Evolutionary conservation across 2,329 filamentous ascomycete genomes (phyloP).

Genomic region (Lachnellula suecica): DNA sequence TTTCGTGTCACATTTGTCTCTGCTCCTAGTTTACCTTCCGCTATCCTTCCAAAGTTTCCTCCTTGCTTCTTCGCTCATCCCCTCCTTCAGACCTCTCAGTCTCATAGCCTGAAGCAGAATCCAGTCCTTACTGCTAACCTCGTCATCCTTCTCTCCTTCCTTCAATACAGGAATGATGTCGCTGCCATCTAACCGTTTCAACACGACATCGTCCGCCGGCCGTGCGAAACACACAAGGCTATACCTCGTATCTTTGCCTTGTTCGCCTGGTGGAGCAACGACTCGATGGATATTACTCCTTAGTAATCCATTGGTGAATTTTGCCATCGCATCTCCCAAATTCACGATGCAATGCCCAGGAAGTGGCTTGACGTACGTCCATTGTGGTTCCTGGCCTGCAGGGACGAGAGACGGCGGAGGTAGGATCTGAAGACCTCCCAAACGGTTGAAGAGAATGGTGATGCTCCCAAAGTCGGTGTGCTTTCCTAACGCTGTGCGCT

Average conservation of each 20-base stretch:
- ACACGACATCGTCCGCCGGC: slow-evolving; percentile 45
- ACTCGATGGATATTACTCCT: slow-evolving; percentile 36
- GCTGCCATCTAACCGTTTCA: slow-evolving; percentile 23
- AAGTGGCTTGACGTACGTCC: slow-evolving; percentile 36
- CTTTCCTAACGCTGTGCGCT: slow-evolving; percentile 21
- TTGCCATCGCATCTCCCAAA: slow-evolving; percentile 37
- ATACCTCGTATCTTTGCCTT: slow-evolving; percentile 36
- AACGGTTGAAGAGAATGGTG: slow-evolving; percentile 39
- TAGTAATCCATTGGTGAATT: slow-evolving; percentile 34
- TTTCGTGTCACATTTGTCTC: too few relatives aligned
- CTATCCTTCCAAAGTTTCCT: slow-evolving; percentile 21
- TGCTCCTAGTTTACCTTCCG: too few relatives aligned
- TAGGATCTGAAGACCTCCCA: slow-evolving; percentile 39
- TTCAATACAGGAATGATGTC: slow-evolving; percentile 19
- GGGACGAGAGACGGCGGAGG: slow-evolving; percentile 24
- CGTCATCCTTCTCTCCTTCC: slow-evolving; percentile 20
- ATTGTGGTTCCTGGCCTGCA: slow-evolving; percentile 22
- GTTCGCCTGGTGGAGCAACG: slow-evolving; percentile 31
- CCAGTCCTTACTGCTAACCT: slow-evolving; percentile 25
- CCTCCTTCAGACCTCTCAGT: slow-evolving; percentile 11
- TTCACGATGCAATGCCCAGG: slow-evolving; percentile 37
- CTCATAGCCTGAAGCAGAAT: slow-evolving; percentile 24
- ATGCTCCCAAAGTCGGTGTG: slow-evolving; percentile 41
- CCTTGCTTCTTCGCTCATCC: slow-evolving; percentile 17
- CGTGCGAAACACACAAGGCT: slow-evolving; percentile 55